phyloP scores from a whole-genome alignment of 2,329 filamentous ascomycete genomes.

The Albophoma yamanashiensis region DNA sequence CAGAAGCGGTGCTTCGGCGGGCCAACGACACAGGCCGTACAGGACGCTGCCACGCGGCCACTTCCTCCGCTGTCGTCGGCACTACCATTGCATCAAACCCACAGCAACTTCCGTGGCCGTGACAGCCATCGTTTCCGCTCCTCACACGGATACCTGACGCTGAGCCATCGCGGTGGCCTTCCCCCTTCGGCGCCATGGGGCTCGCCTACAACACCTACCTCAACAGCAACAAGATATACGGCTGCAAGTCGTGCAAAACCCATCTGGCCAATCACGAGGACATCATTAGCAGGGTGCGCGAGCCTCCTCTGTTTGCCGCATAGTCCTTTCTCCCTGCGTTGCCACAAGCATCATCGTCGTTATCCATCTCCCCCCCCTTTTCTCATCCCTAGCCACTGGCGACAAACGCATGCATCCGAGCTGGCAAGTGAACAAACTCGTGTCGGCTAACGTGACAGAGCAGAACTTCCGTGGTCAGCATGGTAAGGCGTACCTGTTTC shows the following conservation, averaged over 20 bases:
- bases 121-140: background rate
- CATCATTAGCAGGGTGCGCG: constrained; percentile 78
- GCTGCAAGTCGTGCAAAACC: constrained; percentile 90
- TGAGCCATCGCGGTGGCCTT: background rate
- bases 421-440: background rate
- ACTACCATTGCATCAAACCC: background rate
- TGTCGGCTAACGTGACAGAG: background rate
- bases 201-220: constrained; percentile 89
- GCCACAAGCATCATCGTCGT: background rate
- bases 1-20: background rate
- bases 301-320: background rate
- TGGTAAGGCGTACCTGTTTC: constrained; percentile 96
- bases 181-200: constrained; percentile 49
- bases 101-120: too few species aligned
- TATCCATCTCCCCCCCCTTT: background rate
- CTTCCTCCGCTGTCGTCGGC: background rate
- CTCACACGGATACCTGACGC: background rate
- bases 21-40: background rate
- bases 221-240: constrained; percentile 77
- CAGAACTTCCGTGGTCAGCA: constrained; percentile 98
- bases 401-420: background rate
- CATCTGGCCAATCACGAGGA: constrained; percentile 93
- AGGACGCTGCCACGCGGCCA: background rate
- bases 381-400: background rate
- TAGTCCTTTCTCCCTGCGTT: background rate